These are phyloP conservation scores for Ilyonectria sp. DNA, from an alignment of 2,329 filamentous ascomycete genomes.

Conservation along the genomic window DNA sequence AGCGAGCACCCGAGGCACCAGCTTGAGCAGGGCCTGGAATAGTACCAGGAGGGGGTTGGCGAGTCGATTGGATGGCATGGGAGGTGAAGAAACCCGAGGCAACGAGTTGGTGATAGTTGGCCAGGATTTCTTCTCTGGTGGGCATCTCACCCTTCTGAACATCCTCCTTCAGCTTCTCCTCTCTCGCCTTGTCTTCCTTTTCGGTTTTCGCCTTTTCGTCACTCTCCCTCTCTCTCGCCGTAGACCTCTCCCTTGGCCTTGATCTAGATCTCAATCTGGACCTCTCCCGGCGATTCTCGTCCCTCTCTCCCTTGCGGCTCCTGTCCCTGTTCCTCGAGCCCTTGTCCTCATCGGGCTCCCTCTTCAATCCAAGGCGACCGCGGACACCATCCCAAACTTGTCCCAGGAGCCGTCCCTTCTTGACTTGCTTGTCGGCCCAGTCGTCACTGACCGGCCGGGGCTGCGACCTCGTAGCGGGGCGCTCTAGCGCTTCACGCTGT, in stretches of 20 bases:
- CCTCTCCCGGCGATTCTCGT: slow-evolving; percentile 30
- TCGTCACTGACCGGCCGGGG: slow-evolving; percentile 48
- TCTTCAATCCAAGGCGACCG: slow-evolving; percentile 50
- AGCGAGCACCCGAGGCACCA: slow-evolving; percentile 9
- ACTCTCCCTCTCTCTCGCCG: slow-evolving; percentile 36
- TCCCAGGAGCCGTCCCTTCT: slow-evolving; percentile 52
- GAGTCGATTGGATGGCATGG: slow-evolving; percentile 71
- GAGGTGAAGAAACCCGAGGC: slow-evolving; percentile 71
- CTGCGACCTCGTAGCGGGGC: slow-evolving; percentile 36
- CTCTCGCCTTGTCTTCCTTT: slow-evolving; percentile 26
- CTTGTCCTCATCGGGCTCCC: slow-evolving; percentile 46
- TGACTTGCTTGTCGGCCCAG: slow-evolving; percentile 51
- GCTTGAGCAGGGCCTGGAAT: slow-evolving; percentile 25
- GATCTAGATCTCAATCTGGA: slow-evolving; percentile 20
- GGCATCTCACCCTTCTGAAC: slow-evolving; percentile 47
- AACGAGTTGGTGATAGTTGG: slow-evolving; percentile 71
- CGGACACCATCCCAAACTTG: slow-evolving; percentile 58
- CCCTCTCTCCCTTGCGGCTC: slow-evolving; percentile 39
- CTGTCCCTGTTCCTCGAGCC: slow-evolving; percentile 42
- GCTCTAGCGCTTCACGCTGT: slow-evolving; percentile 51
- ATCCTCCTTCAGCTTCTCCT: slow-evolving; percentile 27
- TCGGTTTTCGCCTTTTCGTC: slow-evolving; percentile 33
- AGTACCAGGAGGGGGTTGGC: slow-evolving; percentile 56
- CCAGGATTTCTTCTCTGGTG: slow-evolving; percentile 66
- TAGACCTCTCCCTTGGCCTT: slow-evolving; percentile 17